Evolutionary conservation across 768 basidiomycete species (phyloP), one percentile per base, ranked within the genome.

Genomic region (Sporobolomyces phaffii): DNA sequence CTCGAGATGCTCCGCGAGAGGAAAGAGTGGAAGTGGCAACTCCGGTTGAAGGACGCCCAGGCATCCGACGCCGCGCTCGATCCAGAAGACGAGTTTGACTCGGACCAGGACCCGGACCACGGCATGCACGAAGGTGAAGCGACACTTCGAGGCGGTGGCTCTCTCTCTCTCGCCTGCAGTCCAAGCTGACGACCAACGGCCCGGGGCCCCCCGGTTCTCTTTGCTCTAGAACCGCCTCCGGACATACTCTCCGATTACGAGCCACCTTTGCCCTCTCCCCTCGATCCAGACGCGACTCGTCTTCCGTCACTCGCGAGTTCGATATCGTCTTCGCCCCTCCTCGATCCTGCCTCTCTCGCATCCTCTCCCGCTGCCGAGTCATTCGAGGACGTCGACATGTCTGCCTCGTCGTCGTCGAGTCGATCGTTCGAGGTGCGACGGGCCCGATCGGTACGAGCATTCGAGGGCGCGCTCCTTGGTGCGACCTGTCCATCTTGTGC

Each of bases 211-310:
- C n/a, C n/a, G n/a, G n/a, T n/a, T n/a, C n/a, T n/a, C n/a, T n/a
- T n/a, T n/a, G n/a, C 48, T 50, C 31, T 51, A 67, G 65, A 67
- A 29, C 65, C 65, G 0, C 65, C 65, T 2, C 53, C 24, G 31
- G 65, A 62, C 53, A 22, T 67, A 40, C 48, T 61, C 9, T 57
- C 56, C 14, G 56, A 58, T 8, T 58, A 58, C 43, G 41, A 45
- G 45, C 43, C 56, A 6, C 56, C 43, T 20, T 22, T 34, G 5
- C 56, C 56, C 10, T 58, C 56, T 33, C 43, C 56, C 20, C 22
- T 45, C 56, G 56, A 58, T 38, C 54, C 56, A 14, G 20, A 17
- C 13, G 18, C 56, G 18, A 47, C 40, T 15, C 41, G 28, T 26
- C 44, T 60, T 28, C 29, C 52, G 1, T 31, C 29, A 14, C 62